phyloP scores from a whole-genome alignment of 768 basidiomycete genomes.

The Boletus rubescentipes region DNA sequence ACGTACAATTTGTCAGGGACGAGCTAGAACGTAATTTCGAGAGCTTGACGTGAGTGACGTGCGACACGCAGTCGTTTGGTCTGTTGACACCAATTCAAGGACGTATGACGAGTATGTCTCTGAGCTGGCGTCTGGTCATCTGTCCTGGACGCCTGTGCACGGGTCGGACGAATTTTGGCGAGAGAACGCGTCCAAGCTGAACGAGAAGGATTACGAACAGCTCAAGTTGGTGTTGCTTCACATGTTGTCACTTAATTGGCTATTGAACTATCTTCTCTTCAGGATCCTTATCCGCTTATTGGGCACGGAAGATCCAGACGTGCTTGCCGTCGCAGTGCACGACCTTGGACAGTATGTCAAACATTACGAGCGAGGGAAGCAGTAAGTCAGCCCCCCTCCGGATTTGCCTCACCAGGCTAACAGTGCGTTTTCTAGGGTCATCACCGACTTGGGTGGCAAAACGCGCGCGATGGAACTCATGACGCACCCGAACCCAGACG shows the following conservation, averaged over 20 bases:
- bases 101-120: constrained; percentile 97
- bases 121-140: constrained; percentile 83
- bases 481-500: constrained; percentile 84
- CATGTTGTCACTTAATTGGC: not conserved
- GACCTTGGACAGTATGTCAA: constrained; percentile 95
- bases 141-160: constrained; percentile 96
- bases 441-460: constrained; percentile 87
- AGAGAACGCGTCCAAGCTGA: constrained; percentile 85
- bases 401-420: not conserved
- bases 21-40: constrained; percentile 85
- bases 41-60: constrained; percentile 74
- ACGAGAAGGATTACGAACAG: constrained; percentile 81
- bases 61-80: not conserved
- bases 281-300: constrained; percentile 78
- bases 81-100: constrained; percentile 39
- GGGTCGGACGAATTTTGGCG: constrained; percentile 98
- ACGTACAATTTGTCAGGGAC: constrained; percentile 82
- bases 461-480: constrained; percentile 88
- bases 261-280: not conserved
- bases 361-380: constrained; percentile 88
- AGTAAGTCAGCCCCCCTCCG: constrained; percentile 46
- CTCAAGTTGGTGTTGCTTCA: constrained; percentile 58
- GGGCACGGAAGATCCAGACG: constrained; percentile 63
- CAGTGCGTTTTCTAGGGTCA: constrained; percentile 46
- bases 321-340: constrained; percentile 89